phyloP scores from a whole-genome alignment of 2,329 filamentous ascomycete genomes.

The Botryosphaeria dothidea region DNA sequence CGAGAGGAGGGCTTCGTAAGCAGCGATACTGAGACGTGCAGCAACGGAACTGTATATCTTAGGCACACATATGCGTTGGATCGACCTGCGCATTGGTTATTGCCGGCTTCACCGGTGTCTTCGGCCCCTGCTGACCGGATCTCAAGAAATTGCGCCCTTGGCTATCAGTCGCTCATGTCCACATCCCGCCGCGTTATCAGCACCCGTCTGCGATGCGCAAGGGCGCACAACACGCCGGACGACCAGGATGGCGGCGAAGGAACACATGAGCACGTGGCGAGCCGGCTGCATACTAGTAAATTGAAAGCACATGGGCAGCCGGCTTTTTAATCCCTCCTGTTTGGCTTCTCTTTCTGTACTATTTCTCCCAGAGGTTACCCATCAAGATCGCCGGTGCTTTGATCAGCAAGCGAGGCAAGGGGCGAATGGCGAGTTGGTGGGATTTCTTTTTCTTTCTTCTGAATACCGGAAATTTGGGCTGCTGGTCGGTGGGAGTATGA shows the following conservation, averaged over 20 bases:
- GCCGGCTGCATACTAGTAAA: background rate
- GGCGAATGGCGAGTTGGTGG: constrained; percentile 9
- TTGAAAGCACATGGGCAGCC: background rate
- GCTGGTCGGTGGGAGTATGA: constrained; percentile 11
- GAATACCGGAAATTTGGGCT: constrained; percentile 1
- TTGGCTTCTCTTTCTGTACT: constrained; percentile 16
- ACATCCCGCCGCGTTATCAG: background rate
- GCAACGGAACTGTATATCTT: background rate
- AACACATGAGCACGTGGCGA: background rate
- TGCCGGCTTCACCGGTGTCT: background rate
- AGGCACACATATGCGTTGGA: constrained; percentile 15
- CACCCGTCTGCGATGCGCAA: background rate
- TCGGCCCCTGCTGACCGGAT: background rate
- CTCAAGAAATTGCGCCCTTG: background rate
- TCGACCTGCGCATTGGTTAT: constrained; percentile 11
- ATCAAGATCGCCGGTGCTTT: constrained; percentile 12
- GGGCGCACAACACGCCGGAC: background rate
- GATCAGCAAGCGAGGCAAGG: background rate
- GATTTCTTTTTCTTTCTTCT: constrained; percentile 8
- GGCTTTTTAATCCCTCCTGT: constrained; percentile 5
- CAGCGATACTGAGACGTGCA: background rate
- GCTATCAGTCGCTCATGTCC: background rate
- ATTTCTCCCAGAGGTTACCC: constrained; percentile 13
- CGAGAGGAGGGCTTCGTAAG: constrained; percentile 27
- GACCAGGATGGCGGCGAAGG: background rate